Conservation (phyloP, 192 early-diverging fungal genomes). For the Backusella psychrophila region DNA sequence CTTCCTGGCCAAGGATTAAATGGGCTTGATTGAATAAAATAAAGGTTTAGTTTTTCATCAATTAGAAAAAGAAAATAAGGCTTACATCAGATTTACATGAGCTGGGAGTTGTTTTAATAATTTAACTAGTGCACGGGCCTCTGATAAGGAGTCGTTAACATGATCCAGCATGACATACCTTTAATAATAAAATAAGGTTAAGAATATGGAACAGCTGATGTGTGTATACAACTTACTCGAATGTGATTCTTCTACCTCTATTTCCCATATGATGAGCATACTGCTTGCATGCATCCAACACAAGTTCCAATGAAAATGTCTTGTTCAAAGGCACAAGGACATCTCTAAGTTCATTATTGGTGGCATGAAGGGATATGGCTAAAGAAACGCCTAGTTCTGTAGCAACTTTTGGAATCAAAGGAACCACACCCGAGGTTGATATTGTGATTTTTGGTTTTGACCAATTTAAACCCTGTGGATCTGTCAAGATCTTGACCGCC, state of each 20-base stretch:
- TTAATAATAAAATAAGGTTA: too few species aligned
- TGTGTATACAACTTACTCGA: constrained; percentile 57
- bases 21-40: constrained; percentile 42
- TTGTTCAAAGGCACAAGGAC: constrained; percentile 85
- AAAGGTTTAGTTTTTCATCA: not conserved
- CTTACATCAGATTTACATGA: constrained; percentile 74
- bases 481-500: constrained; percentile 57
- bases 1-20: constrained; percentile 90
- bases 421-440: constrained; percentile 82
- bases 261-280: constrained; percentile 54
- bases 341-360: constrained; percentile 70
- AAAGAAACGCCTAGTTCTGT: constrained; percentile 67
- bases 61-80: not conserved
- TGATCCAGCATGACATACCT: constrained; percentile 84
- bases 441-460: constrained; percentile 80
- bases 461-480: constrained; percentile 53
- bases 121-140: constrained; percentile 65
- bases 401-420: constrained; percentile 74
- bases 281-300: constrained; percentile 68
- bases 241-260: constrained; percentile 72
- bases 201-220: not conserved
- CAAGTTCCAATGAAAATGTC: constrained; percentile 68
- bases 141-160: constrained; percentile 74
- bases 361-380: constrained; percentile 85
- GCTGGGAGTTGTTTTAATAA: constrained; percentile 64